Evolutionary conservation across 352 stramenopile genomes (phyloP).

Genomic region (Thalassiosira livingstoniorum): DNA sequence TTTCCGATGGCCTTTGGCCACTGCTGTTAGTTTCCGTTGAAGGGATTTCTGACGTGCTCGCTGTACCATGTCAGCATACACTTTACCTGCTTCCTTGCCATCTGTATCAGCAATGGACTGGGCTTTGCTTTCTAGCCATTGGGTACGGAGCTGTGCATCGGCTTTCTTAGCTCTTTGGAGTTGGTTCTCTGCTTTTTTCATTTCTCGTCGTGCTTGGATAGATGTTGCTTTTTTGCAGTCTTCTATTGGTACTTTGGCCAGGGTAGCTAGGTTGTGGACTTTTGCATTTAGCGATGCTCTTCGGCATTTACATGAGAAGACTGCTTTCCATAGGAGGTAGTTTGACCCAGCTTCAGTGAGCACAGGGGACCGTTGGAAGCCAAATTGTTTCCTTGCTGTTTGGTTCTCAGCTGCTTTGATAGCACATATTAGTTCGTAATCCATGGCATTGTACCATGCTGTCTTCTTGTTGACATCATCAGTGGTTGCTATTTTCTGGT

Average conservation of each 20-base stretch:
- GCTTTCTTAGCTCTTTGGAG: neutral
- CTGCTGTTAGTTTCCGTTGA: conserved; percentile 1
- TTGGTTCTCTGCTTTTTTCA: neutral
- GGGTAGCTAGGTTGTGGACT: neutral
- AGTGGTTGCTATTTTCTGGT: neutral
- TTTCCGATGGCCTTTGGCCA: neutral
- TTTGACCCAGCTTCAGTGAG: neutral
- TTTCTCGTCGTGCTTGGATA: neutral
- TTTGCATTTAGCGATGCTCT: neutral
- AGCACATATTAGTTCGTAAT: neutral
- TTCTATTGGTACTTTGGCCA: neutral
- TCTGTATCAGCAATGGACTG: neutral
- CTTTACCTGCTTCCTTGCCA: neutral
- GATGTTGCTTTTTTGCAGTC: neutral
- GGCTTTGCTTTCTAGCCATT: neutral
- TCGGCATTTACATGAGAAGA: neutral
- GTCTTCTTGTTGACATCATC: neutral
- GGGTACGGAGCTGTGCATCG: neutral
- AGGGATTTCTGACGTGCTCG: neutral
- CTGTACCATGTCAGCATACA: neutral
- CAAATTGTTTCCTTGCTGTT: neutral
- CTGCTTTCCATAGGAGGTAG: neutral
- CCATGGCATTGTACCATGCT: neutral
- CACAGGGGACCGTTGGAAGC: neutral
- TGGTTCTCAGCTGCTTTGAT: neutral